Percentiles rank a stretch among this genome's conserved stretches.
phyloP scores from a whole-genome alignment of 768 basidiomycete genomes.

The Hebeloma cylindrosporum region DNA sequence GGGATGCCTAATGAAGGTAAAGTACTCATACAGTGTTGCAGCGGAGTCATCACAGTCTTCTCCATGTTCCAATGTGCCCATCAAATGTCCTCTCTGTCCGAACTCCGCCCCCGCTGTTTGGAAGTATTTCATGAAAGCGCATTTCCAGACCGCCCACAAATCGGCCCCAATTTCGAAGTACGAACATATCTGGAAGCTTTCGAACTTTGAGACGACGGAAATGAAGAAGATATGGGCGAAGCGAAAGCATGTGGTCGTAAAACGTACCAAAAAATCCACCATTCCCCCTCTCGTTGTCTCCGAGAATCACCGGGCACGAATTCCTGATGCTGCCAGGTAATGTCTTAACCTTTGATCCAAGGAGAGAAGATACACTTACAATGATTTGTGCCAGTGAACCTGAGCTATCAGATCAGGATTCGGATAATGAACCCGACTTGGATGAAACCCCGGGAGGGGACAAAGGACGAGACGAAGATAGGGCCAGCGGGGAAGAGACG shows the following conservation, averaged over 20 bases:
- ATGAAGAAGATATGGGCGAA: conserved; percentile 24
- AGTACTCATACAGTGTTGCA: conserved; percentile 20
- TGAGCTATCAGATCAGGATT: too few species aligned
- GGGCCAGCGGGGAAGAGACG: too few species aligned
- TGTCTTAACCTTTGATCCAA: too few species aligned
- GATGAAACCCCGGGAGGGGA: too few species aligned
- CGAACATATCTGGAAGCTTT: conserved; percentile 13
- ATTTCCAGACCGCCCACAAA: conserved; percentile 17
- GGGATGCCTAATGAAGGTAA: conserved; percentile 19
- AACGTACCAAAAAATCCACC: conserved; percentile 16
- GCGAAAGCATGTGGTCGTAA: conserved; percentile 7
- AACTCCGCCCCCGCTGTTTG: conserved; percentile 17
- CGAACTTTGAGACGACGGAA: conserved; percentile 15
- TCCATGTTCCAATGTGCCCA: conserved; percentile 28
- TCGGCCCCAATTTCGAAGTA: conserved; percentile 5
- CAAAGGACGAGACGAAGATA: too few species aligned
- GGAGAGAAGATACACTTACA: too few species aligned
- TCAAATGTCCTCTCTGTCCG: conserved; percentile 21
- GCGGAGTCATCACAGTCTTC: neutral
- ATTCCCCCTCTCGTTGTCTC: conserved; percentile 13
- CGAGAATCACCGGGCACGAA: conserved; percentile 7
- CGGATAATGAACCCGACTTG: too few species aligned
- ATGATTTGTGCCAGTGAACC: too few species aligned
- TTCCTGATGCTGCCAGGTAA: too few species aligned
- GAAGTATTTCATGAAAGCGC: conserved; percentile 20